phyloP scores from a whole-genome alignment of 2,329 filamentous ascomycete species.

The Blumeria hordei region DNA sequence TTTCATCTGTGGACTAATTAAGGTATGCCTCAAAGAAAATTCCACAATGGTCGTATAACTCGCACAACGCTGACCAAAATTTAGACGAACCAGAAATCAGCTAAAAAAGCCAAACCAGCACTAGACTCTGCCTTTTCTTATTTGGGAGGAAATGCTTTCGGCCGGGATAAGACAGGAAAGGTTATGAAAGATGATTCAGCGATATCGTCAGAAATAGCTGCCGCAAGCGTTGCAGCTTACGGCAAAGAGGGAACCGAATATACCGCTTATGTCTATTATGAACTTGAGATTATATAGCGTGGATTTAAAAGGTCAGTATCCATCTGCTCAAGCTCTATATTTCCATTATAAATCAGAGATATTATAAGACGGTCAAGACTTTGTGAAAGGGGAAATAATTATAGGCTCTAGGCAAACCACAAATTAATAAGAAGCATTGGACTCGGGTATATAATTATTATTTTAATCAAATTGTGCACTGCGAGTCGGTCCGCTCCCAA shows the following conservation, averaged over 20 bases:
- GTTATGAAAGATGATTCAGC: slow-evolving; percentile 73
- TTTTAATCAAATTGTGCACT: too few species aligned
- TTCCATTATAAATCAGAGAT: too few species aligned
- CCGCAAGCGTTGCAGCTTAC: slow-evolving; percentile 35
- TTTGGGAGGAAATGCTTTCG: slow-evolving; percentile 82
- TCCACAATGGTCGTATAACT: not conserved
- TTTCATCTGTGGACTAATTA: slow-evolving; percentile 63
- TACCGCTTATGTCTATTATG: slow-evolving; percentile 91
- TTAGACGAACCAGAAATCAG: slow-evolving; percentile 61
- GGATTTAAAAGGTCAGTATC: too few species aligned
- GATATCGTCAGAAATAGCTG: slow-evolving; percentile 61
- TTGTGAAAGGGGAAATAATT: too few species aligned
- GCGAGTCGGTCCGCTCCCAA: too few species aligned
- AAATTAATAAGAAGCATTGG: too few species aligned
- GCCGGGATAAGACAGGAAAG: slow-evolving; percentile 77
- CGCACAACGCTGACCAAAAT: slow-evolving; percentile 4
- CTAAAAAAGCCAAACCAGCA: slow-evolving; percentile 53
- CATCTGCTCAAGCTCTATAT: too few species aligned
- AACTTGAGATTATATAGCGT: slow-evolving; percentile 44
- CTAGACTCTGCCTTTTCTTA: slow-evolving; percentile 76
- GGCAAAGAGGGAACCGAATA: slow-evolving; percentile 61
- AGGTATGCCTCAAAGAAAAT: slow-evolving; percentile 29
- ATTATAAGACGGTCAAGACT: too few species aligned
- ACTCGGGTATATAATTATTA: too few species aligned
- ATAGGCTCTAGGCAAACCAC: too few species aligned